These are phyloP conservation scores for Cladosporium sp. DNA, from an alignment of 2,329 filamentous ascomycete genomes.

Conservation along the genomic window DNA sequence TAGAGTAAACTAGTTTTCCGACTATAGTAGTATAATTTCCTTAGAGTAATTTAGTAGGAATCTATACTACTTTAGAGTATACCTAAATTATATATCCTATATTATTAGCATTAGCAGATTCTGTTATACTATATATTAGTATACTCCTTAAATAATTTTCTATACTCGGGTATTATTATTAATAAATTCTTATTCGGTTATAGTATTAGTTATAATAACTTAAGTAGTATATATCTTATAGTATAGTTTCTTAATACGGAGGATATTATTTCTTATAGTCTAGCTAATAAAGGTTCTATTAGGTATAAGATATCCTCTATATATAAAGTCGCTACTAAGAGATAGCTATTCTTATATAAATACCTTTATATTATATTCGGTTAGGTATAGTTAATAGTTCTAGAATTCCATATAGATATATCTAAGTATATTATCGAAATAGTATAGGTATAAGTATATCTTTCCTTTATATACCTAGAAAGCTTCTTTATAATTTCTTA, in stretches of 20 bases:
- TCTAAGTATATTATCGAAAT: slow-evolving; percentile 12
- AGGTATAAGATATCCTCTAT: slow-evolving; percentile 4
- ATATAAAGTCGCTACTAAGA: slow-evolving; percentile 13
- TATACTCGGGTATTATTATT: not conserved
- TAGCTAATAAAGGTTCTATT: slow-evolving; percentile 10
- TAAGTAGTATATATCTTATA: not conserved
- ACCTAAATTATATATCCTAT: not conserved
- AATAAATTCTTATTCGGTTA: not conserved
- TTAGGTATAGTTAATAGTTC: slow-evolving; percentile 9
- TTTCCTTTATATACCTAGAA: not conserved
- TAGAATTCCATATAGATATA: slow-evolving; percentile 12
- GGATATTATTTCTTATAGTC: slow-evolving; percentile 1
- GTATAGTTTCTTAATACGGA: slow-evolving; percentile 1
- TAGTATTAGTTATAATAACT: not conserved
- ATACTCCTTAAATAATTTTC: not conserved
- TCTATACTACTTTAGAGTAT: not conserved
- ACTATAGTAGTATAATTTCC: not conserved
- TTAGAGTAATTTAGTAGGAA: not conserved
- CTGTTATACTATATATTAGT: not conserved
- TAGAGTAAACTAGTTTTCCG: slow-evolving; percentile 12
- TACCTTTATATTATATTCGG: not conserved
- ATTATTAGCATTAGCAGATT: not conserved
- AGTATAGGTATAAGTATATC: slow-evolving; percentile 4
- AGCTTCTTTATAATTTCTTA: not conserved
- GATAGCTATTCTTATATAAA: slow-evolving; percentile 11